These are phyloP conservation scores for Psilocybe subaeruginosa DNA, from an alignment of 768 basidiomycete genomes.

Conservation along the genomic window DNA sequence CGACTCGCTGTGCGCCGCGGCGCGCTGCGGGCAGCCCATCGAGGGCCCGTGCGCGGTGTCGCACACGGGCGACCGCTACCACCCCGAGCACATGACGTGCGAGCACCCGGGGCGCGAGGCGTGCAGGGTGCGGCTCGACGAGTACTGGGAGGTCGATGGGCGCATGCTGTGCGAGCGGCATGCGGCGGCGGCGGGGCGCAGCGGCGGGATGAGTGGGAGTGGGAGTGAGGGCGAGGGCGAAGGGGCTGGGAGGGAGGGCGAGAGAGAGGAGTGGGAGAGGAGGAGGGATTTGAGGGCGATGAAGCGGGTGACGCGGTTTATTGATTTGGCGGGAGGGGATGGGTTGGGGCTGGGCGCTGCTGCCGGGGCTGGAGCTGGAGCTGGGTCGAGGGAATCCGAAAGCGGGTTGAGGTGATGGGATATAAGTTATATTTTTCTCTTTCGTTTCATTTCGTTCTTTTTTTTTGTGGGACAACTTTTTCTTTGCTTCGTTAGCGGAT, in stretches of 20 bases:
- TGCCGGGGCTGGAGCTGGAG: too few species aligned
- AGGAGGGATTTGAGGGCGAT: slow-evolving; percentile 53
- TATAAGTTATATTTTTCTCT: neutral
- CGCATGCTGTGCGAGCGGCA: slow-evolving; percentile 88
- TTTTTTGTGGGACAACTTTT: neutral
- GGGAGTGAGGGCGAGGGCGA: slow-evolving; percentile 26
- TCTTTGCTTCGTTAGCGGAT: neutral
- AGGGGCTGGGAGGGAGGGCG: slow-evolving; percentile 22
- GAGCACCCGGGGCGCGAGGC: slow-evolving; percentile 57
- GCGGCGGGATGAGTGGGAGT: slow-evolving; percentile 26
- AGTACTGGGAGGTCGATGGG: slow-evolving; percentile 91
- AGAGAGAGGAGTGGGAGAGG: slow-evolving; percentile 1
- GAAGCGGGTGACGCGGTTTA: slow-evolving; percentile 82
- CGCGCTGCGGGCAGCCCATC: slow-evolving; percentile 83
- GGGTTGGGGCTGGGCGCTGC: slow-evolving; percentile 7
- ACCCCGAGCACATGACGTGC: slow-evolving; percentile 88
- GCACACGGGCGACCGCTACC: slow-evolving; percentile 78
- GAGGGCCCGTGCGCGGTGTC: slow-evolving; percentile 94
- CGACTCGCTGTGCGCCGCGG: slow-evolving; percentile 82
- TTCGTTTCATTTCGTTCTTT: neutral
- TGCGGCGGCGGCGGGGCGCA: slow-evolving; percentile 38
- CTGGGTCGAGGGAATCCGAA: too few species aligned
- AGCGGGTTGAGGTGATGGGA: slow-evolving; percentile 21
- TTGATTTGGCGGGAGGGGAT: slow-evolving; percentile 58
- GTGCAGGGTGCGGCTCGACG: slow-evolving; percentile 63